These are phyloP conservation scores for Zygoascus tannicola DNA, from an alignment of 805 yeast genomes.

Conservation along the genomic window DNA sequence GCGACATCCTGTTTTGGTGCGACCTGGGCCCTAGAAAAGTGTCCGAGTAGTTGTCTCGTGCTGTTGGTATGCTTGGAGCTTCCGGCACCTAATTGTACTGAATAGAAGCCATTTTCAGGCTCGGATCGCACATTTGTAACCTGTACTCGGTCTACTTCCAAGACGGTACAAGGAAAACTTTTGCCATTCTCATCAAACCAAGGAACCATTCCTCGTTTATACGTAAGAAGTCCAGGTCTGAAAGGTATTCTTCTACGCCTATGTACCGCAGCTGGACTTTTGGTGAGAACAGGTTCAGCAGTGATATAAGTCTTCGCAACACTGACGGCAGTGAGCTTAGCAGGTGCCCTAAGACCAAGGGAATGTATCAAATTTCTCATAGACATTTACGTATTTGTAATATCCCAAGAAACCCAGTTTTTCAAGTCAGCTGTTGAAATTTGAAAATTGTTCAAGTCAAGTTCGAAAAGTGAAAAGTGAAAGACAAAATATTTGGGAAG, in stretches of 20 bases:
- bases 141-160: constrained; percentile 82
- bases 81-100: constrained; percentile 84
- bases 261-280: constrained; percentile 61
- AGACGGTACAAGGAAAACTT: constrained; percentile 72
- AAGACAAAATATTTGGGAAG: too few relatives aligned
- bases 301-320: constrained; percentile 28
- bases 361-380: constrained; percentile 1
- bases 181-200: constrained; percentile 63
- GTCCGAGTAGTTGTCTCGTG: constrained; percentile 59
- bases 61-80: constrained; percentile 53
- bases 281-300: constrained; percentile 44
- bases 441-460: too few relatives aligned
- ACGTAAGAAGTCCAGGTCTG: constrained; percentile 78
- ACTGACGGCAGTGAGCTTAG: constrained; percentile 27
- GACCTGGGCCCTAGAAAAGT: constrained; percentile 67
- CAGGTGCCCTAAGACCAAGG: constrained; percentile 11
- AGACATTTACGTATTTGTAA: too few relatives aligned
- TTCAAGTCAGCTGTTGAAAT: too few relatives aligned
- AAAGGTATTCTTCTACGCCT: constrained; percentile 59
- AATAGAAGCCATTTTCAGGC: constrained; percentile 69
- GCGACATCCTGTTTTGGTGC: constrained; percentile 69
- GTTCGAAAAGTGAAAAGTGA: too few relatives aligned
- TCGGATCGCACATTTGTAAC: constrained; percentile 64
- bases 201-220: constrained; percentile 85
- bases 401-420: too few relatives aligned